Evolutionary conservation across 768 basidiomycete genomes (phyloP), one percentile per base, ranked within the genome.

Genomic region (Podaxis sp.): DNA sequence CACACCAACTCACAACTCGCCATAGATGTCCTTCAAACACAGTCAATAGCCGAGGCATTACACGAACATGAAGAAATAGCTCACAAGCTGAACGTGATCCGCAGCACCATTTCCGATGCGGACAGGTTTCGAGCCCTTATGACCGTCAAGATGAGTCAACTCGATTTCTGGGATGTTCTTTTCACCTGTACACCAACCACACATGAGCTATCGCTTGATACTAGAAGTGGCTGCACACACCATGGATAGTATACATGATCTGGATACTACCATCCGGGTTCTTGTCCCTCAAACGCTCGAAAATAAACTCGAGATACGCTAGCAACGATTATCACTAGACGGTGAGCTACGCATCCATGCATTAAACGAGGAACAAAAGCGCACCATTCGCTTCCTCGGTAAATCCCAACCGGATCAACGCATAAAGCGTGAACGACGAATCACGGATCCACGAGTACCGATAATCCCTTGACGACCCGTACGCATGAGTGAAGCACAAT

Each of bases 201-300:
- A 19, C 7, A 46, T 46, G 19, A 46, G 44, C 19, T 17, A 17
- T 22, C 7, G 7, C 19, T 19, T 9, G 44, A n/a, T 42, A 15
- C 40, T 2, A 49, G 7, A 15, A 36, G 49, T 3, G 36, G 46
- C 36, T 22, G 24, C 44, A 55, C 60, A 65, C 69, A 83, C 95
- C 95, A 61, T 96, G 94, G 60, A 97, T 98, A 33, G 93, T 96
- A 71, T 96, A 96, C 95, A 98, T 95, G 69, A 96, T 99, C 73
- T 98, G 95, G 24, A 99, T 74, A 48, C 92, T 93, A 1, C 95
- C 96, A 70, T 98, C 95, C 0, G 87, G 83, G 71, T 96, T 95
- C 79, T 88, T 89, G 70, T 94, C 76, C 68, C 89, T 82, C 69
- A 97, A 72, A 55, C 94, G 85, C 60, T 90, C 86, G 65, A 93